These are phyloP conservation scores for Selenicereus undatus DNA, from an alignment of 148 eudicot species.

Conservation along the genomic window DNA sequence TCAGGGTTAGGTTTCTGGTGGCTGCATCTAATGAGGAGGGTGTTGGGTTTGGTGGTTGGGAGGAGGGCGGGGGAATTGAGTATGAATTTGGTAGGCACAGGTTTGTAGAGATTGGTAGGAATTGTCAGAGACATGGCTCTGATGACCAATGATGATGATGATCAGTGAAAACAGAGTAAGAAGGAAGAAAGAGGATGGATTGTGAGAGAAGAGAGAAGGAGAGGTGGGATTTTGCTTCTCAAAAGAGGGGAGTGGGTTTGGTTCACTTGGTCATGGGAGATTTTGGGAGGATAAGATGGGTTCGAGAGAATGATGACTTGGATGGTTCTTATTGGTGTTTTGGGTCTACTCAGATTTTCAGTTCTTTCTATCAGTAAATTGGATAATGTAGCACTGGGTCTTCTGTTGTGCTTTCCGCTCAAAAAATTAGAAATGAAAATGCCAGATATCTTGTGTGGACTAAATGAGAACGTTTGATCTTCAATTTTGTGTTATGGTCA, in stretches of 20 bases:
- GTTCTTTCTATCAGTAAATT: background rate
- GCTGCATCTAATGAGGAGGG: background rate
- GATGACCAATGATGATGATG: background rate
- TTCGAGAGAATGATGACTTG: conserved; percentile 40
- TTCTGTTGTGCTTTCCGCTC: background rate
- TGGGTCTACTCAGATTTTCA: background rate
- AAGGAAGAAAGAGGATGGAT: background rate
- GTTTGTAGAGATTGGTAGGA: background rate
- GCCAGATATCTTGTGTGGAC: background rate
- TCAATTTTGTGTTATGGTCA: background rate
- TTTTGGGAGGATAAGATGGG: conserved; percentile 27
- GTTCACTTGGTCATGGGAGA: conserved; percentile 12
- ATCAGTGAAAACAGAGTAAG: background rate
- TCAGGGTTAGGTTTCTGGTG: background rate
- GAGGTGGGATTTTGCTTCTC: background rate
- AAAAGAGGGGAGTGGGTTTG: background rate
- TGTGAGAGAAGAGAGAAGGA: background rate
- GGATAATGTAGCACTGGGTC: background rate
- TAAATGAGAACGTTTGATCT: background rate
- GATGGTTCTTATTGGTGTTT: conserved; percentile 37
- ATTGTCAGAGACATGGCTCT: background rate
- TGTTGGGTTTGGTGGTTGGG: background rate
- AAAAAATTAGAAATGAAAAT: no score
- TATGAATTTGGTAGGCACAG: background rate
- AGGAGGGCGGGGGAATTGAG: background rate